These are phyloP conservation scores for Aureobasidium leucospermi DNA, from an alignment of 2,329 filamentous ascomycete species.

Conservation along the genomic window DNA sequence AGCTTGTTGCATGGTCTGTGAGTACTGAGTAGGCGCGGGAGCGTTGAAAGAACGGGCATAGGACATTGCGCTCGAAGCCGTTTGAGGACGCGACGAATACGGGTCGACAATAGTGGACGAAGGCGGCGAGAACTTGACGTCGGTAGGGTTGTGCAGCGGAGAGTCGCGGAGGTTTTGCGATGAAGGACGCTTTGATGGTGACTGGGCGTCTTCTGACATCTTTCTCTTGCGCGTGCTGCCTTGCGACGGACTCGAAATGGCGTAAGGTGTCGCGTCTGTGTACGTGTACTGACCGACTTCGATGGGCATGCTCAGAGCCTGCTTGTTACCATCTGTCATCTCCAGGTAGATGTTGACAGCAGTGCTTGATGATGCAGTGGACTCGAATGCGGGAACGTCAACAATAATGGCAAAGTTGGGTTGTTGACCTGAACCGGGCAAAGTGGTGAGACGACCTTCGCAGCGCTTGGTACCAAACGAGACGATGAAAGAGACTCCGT, in stretches of 20 bases:
- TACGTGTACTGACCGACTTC: conserved; percentile 59
- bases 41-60: conserved; percentile 33
- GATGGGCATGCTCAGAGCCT: conserved; percentile 29
- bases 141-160: conserved; percentile 12
- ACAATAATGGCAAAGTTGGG: conserved; percentile 66
- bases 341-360: conserved; percentile 53
- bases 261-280: conserved; percentile 37
- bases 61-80: conserved; percentile 13
- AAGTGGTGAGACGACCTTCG: conserved; percentile 57
- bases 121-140: conserved; percentile 15
- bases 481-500: conserved; percentile 49
- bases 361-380: conserved; percentile 48
- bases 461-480: conserved; percentile 74
- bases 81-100: conserved; percentile 15
- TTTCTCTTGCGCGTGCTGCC: conserved; percentile 49
- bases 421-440: conserved; percentile 48
- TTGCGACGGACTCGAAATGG: conserved; percentile 28
- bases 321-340: conserved; percentile 45
- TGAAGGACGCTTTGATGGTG: conserved; percentile 32
- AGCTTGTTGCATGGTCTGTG: conserved; percentile 17
- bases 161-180: conserved; percentile 28
- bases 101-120: conserved; percentile 14
- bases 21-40: conserved; percentile 23
- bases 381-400: conserved; percentile 60
- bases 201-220: conserved; percentile 36